phyloP scores from a whole-genome alignment of 768 basidiomycete species.

The Paxillus involutus region DNA sequence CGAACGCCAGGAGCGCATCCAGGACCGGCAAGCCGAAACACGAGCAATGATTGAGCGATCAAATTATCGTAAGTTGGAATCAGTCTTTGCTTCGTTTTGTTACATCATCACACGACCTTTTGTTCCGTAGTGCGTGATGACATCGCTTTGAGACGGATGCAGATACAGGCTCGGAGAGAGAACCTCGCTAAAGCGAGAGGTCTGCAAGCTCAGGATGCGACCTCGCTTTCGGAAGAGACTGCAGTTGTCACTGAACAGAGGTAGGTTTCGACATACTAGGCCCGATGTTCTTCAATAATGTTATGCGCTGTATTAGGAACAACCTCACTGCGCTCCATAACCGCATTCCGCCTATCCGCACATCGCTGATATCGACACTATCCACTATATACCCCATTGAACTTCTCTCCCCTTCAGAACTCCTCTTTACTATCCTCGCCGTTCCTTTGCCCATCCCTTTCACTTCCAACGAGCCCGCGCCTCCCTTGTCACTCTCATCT shows the following conservation, averaged over 20 bases:
- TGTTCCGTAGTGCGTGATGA: conserved; percentile 39
- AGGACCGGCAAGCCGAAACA: conserved; percentile 46
- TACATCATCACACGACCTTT: conserved; percentile 9
- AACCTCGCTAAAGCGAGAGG: conserved; percentile 44
- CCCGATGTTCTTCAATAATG: conserved; percentile 11
- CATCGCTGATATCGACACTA: conserved; percentile 66
- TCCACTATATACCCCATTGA: conserved; percentile 88
- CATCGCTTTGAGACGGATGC: conserved; percentile 44
- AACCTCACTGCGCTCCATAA: conserved; percentile 47
- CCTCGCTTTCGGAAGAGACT: conserved; percentile 25
- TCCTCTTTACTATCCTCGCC: conserved; percentile 86
- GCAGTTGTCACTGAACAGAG: conserved; percentile 39
- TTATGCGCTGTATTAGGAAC: conserved; percentile 37
- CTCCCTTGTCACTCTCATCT: conserved; percentile 68
- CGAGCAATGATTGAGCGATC: conserved; percentile 42
- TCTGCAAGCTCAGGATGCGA: conserved; percentile 34
- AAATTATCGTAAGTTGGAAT: conserved; percentile 43
- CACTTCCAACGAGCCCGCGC: conserved; percentile 73
- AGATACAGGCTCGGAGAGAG: conserved; percentile 46
- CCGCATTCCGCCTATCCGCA: conserved; percentile 53
- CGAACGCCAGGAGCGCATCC: conserved; percentile 59
- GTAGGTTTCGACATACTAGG: conserved; percentile 23
- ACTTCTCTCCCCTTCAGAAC: conserved; percentile 74
- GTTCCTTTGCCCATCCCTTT: conserved; percentile 91
- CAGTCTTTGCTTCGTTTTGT: conserved; percentile 21